Conservation (phyloP, 192 early-diverging fungal genomes). For the Coemansia sp. region DNA sequence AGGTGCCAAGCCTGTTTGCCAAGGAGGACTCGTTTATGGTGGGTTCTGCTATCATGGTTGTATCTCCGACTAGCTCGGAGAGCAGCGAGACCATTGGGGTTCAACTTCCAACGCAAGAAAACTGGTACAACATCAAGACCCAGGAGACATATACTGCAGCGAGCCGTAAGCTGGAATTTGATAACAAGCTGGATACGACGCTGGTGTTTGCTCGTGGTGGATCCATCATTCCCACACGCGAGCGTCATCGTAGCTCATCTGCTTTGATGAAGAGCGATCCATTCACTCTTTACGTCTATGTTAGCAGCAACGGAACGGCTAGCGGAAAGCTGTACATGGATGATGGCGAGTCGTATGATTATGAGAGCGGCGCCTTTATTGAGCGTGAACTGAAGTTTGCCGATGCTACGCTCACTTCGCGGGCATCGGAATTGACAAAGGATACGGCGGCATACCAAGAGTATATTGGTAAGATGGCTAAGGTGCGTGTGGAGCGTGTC, state of each 20-base stretch:
- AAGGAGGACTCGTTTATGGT: constrained; percentile 90
- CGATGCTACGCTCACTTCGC: constrained; percentile 35
- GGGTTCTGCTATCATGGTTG: constrained; percentile 74
- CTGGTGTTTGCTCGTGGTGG: constrained; percentile 90
- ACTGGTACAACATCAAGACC: constrained; percentile 59
- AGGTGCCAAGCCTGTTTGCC: constrained; percentile 70
- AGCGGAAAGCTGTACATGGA: constrained; percentile 82
- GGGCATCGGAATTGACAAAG: constrained; percentile 16
- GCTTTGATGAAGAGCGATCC: constrained; percentile 80
- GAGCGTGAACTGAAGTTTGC: constrained; percentile 37
- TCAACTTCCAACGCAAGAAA: constrained; percentile 67
- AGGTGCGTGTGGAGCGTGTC: constrained; percentile 49
- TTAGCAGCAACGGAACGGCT: constrained; percentile 66
- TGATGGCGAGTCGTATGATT: constrained; percentile 81
- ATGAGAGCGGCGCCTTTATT: constrained; percentile 66
- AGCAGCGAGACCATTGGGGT: constrained; percentile 51
- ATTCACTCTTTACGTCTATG: constrained; percentile 81
- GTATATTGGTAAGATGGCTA: constrained; percentile 16
- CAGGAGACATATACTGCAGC: constrained; percentile 24
- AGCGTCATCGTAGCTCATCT: constrained; percentile 81
- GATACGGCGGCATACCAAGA: constrained; percentile 12
- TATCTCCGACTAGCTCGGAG: constrained; percentile 58
- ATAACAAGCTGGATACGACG: constrained; percentile 62
- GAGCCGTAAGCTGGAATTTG: constrained; percentile 56
- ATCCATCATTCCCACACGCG: constrained; percentile 78